phyloP scores from a whole-genome alignment of 805 yeast genomes.

The Kodamaea hsintzibuensis region DNA sequence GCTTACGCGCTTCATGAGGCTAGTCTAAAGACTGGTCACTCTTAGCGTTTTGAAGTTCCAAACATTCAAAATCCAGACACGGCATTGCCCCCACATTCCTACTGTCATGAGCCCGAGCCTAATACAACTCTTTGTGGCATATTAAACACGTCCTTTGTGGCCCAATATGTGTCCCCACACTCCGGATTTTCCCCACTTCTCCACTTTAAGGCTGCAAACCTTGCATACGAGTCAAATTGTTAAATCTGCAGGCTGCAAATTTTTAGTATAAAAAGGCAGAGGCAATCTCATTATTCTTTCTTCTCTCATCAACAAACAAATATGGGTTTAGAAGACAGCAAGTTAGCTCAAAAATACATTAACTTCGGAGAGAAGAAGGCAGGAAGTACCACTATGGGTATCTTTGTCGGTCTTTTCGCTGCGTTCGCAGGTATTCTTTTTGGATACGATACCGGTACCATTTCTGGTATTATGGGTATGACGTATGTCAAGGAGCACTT shows the following conservation, averaged over 20 bases:
- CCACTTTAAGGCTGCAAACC: too few relatives aligned
- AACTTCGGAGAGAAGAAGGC: constrained; percentile 49
- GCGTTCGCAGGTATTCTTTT: constrained; percentile 44
- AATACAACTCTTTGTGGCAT: too few relatives aligned
- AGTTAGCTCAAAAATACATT: constrained; percentile 33
- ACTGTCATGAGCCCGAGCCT: not conserved
- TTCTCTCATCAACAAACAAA: constrained; percentile 10
- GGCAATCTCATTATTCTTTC: not conserved
- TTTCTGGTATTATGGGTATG: constrained; percentile 45
- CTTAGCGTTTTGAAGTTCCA: too few relatives aligned
- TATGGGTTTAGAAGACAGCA: constrained; percentile 43
- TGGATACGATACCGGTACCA: constrained; percentile 47
- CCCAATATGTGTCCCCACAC: not conserved
- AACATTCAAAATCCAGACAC: not conserved
- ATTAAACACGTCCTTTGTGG: too few relatives aligned
- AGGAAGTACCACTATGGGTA: constrained; percentile 44
- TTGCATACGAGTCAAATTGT: too few relatives aligned
- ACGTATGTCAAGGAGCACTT: constrained; percentile 32
- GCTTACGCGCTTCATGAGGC: too few relatives aligned
- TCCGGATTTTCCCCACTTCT: not conserved
- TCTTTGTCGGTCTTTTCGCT: constrained; percentile 41
- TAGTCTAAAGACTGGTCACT: too few relatives aligned
- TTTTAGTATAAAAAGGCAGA: not conserved
- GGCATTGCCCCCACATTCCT: not conserved
- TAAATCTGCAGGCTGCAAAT: constrained; percentile 5